These are phyloP conservation scores for Stramenopiles sp. DNA, from an alignment of 352 stramenopile genomes.

Conservation along the genomic window DNA sequence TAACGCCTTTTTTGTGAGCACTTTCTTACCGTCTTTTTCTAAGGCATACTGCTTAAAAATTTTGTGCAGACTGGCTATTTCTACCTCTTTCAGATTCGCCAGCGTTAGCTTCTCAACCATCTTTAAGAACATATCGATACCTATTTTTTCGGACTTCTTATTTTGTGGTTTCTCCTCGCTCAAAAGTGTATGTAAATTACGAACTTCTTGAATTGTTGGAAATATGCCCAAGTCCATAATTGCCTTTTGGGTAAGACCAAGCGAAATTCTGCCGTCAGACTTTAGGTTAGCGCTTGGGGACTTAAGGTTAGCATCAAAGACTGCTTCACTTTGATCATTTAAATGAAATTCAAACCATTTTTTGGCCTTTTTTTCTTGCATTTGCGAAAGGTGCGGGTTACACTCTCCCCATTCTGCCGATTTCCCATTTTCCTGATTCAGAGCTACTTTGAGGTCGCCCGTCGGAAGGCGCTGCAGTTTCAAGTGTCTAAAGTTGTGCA, in stretches of 20 bases:
- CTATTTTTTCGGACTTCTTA: not conserved
- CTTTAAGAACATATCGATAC: not conserved
- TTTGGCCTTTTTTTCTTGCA: not conserved
- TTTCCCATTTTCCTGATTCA: not conserved
- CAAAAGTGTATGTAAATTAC: not conserved
- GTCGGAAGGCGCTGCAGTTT: not conserved
- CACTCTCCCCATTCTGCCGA: not conserved
- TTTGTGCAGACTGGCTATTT: not conserved
- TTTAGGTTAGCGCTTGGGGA: too few relatives aligned
- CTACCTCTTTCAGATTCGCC: not conserved
- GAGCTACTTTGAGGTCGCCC: not conserved
- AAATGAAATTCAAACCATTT: conserved; percentile 8
- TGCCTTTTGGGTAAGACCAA: not conserved
- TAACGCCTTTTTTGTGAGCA: not conserved
- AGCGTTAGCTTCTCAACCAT: not conserved
- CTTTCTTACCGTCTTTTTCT: not conserved
- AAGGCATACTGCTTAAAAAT: not conserved
- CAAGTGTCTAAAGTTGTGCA: not conserved
- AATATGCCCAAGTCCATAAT: not conserved
- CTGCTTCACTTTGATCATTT: too few relatives aligned
- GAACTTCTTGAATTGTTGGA: not conserved
- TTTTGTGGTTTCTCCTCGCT: not conserved
- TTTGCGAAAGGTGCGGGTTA: not conserved
- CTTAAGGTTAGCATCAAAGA: too few relatives aligned
- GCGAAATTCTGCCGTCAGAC: too few relatives aligned